Conservation (phyloP, 371 early-diverging fungal species). For the Saksenaea vasiformis region DNA sequence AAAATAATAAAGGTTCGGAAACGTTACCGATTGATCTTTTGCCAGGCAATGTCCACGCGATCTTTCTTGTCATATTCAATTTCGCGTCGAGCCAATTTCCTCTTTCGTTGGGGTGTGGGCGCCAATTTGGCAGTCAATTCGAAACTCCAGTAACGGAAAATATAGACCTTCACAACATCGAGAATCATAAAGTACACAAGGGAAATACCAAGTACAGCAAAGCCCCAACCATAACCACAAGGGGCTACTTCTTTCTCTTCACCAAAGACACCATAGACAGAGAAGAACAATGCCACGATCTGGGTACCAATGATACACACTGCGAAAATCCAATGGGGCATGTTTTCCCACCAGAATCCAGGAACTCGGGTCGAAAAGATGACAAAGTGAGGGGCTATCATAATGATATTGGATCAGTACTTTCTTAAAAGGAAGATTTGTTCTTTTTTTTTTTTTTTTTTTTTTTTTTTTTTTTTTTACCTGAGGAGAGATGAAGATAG, state of each 20-base stretch:
- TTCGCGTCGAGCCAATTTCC: slow-evolving; percentile 52
- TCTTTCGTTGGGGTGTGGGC: slow-evolving; percentile 64
- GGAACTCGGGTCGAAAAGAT: slow-evolving; percentile 90
- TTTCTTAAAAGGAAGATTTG: no score
- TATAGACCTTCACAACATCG: slow-evolving; percentile 83
- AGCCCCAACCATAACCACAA: slow-evolving; percentile 60
- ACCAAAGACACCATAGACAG: slow-evolving; percentile 74
- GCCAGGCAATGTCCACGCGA: slow-evolving; percentile 28
- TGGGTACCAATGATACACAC: slow-evolving; percentile 85
- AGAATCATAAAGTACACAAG: slow-evolving; percentile 75
- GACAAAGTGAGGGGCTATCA: slow-evolving; percentile 83
- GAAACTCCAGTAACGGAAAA: slow-evolving; percentile 75
- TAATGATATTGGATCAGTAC: background rate
- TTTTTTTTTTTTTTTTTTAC: slow-evolving; percentile 24
- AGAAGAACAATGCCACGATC: slow-evolving; percentile 85
- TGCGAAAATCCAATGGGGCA: slow-evolving; percentile 72
- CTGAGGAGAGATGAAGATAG: slow-evolving; percentile 89
- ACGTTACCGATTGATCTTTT: slow-evolving; percentile 25
- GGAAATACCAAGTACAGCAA: slow-evolving; percentile 66
- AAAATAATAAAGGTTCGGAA: background rate
- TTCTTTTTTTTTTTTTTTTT: slow-evolving; percentile 3
- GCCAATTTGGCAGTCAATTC: slow-evolving; percentile 64
- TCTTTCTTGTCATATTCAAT: slow-evolving; percentile 39
- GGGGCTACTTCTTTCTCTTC: slow-evolving; percentile 46
- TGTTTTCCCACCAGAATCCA: slow-evolving; percentile 82